Evolutionary conservation across 2,329 filamentous ascomycete genomes (phyloP), one percentile per base, ranked within the genome.

Genomic region (Fusarium nurragi): DNA sequence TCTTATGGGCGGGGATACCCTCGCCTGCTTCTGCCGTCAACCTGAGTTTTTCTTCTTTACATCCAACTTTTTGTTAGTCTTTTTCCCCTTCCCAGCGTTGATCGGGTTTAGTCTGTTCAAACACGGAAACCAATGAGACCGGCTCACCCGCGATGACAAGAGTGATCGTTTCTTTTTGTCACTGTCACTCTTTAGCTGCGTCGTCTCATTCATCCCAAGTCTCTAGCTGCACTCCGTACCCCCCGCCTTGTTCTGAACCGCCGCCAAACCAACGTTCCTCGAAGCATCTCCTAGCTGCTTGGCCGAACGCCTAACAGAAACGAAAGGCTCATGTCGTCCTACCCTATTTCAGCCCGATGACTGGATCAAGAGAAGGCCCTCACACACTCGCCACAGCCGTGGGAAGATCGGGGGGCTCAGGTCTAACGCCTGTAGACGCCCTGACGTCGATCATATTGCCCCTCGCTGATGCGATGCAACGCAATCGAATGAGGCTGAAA

Each of bases 381-480:
- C 43, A 52, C 39, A 38, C 60, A 49, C 58, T 66, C 40, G 57
- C 63, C 63, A 66, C 62, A 58, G 14, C 54, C 52, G 30, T 40
- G 28, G 40, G 16, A 36, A 36, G 44, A 59, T 59, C 49, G 30
- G 32, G 36, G 50, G 49, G 23, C 55, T 61, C 36, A 61, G 39
- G 32, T 61, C 58, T 56, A 61, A 61, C 58, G 56, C 49, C 49
- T 39, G n/a, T 28, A 21, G 41, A 54, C 52, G 57, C 63, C 40
- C 43, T 34, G 53, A 41, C 48, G 68, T 53, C 64, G 68, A 71
- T 71, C 68, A 69, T 58, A 64, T 69, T 69, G 68, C 55, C 51
- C 58, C 54, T 63, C 60, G 54, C 39, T 57, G 55, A 68, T 69
- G 58, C 57, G 58, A 71, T 61, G 66, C 64, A 60, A 65, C 64